Conservation (phyloP, 305 asterid species). For the Fraxinus latifolia region DNA sequence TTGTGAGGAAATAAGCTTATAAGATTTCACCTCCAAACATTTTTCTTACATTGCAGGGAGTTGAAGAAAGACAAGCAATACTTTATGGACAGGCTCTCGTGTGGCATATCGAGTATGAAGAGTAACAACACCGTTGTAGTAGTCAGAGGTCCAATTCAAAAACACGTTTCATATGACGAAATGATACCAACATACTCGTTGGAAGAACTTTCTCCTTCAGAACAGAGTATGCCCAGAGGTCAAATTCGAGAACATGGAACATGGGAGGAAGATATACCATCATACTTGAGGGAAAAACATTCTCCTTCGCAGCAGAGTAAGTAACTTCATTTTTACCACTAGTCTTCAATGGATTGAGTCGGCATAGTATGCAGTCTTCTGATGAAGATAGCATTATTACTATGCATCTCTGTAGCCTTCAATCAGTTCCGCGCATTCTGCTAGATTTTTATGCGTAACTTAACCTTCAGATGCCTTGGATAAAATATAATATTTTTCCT, state of each 20-base stretch:
- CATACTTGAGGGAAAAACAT: conserved; percentile 42
- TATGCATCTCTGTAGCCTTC: background rate
- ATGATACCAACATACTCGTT: conserved; percentile 66
- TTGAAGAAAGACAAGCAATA: conserved; percentile 68
- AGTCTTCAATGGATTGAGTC: background rate
- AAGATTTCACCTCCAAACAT: background rate
- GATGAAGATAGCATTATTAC: background rate
- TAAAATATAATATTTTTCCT: too few relatives aligned
- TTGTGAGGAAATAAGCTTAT: background rate
- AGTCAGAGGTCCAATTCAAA: conserved; percentile 42
- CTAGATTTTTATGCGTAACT: background rate
- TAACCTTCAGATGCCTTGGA: too few relatives aligned
- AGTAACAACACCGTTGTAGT: conserved; percentile 39
- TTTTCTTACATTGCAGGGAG: conserved; percentile 35
- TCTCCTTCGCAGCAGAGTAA: conserved; percentile 36
- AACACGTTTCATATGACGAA: conserved; percentile 52
- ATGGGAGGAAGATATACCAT: conserved; percentile 25
- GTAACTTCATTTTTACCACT: background rate
- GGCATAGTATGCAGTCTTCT: background rate
- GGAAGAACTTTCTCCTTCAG: conserved; percentile 39
- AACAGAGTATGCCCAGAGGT: conserved; percentile 27
- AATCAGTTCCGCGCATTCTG: background rate
- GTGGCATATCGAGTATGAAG: conserved; percentile 57
- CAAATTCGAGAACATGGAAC: background rate
- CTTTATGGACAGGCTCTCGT: conserved; percentile 56